Evolutionary conservation across 208 protist species (phyloP).

Genomic region (Plasmodiophora brassicae): DNA sequence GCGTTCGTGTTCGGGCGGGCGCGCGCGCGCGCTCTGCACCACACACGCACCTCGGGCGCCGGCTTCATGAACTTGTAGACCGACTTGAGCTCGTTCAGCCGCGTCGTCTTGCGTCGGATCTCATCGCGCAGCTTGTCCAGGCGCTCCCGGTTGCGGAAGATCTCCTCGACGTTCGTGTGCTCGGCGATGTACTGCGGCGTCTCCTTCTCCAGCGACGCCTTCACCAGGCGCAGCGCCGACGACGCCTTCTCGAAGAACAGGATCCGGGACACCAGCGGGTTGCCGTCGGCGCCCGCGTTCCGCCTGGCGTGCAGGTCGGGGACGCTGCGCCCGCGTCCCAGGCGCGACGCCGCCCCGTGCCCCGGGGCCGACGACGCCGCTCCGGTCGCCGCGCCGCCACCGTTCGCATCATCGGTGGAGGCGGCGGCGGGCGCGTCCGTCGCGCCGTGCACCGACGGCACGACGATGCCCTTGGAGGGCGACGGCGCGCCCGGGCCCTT

Average conservation of each 20-base stretch:
- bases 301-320: background rate
- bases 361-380: background rate
- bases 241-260: slow-evolving; percentile 32
- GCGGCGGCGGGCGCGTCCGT: background rate
- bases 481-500: background rate
- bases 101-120: background rate
- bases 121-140: slow-evolving; percentile 21
- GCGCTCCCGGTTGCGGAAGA: slow-evolving; percentile 27
- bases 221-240: slow-evolving; percentile 23
- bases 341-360: background rate
- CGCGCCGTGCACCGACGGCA: too few relatives aligned
- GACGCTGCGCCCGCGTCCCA: background rate
- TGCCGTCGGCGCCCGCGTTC: background rate
- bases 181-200: slow-evolving; percentile 30
- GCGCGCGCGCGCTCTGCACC: background rate
- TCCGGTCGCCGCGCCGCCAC: background rate
- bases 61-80: slow-evolving; percentile 34
- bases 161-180: slow-evolving; percentile 24
- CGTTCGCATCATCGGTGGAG: background rate
- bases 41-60: background rate
- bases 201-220: slow-evolving; percentile 31
- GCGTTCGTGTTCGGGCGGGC: too few relatives aligned
- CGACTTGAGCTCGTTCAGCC: slow-evolving; percentile 15
- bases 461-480: too few relatives aligned
- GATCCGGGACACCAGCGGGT: slow-evolving; percentile 22